Percentiles rank a stretch among this genome's conserved stretches.
phyloP scores from a whole-genome alignment of 2,329 filamentous ascomycete species.

The Xylaria sp. region DNA sequence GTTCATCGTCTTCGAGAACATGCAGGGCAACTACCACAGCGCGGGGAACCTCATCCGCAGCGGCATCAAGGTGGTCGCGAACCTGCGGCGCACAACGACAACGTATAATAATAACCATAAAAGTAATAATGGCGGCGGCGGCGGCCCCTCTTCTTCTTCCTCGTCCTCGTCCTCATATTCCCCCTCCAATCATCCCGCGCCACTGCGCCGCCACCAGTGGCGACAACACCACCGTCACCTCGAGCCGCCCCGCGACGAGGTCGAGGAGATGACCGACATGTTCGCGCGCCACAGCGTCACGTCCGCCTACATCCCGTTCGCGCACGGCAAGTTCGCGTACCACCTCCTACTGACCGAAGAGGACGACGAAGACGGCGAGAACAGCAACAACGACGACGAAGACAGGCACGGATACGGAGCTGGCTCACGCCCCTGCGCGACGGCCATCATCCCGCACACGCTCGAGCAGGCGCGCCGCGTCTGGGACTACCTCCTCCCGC shows the following conservation, averaged over 20 bases:
- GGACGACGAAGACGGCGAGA: conserved; percentile 12
- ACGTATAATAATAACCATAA: no score
- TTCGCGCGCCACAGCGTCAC: conserved; percentile 30
- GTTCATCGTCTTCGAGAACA: conserved; percentile 36
- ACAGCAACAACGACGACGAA: background rate
- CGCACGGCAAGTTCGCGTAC: conserved; percentile 33
- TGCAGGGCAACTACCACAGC: conserved; percentile 36
- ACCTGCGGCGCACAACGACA: conserved; percentile 16
- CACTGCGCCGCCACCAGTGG: no score
- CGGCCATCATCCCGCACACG: conserved; percentile 21
- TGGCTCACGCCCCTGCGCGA: conserved; percentile 14
- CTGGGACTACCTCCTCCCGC: conserved; percentile 27
- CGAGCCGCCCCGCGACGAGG: conserved; percentile 20
- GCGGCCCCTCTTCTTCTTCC: no score
- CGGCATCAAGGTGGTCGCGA: conserved; percentile 32
- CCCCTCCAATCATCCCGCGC: no score
- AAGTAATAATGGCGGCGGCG: no score
- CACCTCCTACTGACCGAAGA: conserved; percentile 32
- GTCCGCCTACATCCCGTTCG: conserved; percentile 29
- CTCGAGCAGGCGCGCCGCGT: conserved; percentile 24
- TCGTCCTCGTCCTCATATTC: no score
- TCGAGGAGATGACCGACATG: conserved; percentile 34
- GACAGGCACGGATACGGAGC: conserved; percentile 1
- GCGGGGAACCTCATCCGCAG: conserved; percentile 31
- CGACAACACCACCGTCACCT: conserved; percentile 22